phyloP scores from a whole-genome alignment of 2,329 filamentous ascomycete genomes.

The Aspergillus ochraceoroseus region DNA sequence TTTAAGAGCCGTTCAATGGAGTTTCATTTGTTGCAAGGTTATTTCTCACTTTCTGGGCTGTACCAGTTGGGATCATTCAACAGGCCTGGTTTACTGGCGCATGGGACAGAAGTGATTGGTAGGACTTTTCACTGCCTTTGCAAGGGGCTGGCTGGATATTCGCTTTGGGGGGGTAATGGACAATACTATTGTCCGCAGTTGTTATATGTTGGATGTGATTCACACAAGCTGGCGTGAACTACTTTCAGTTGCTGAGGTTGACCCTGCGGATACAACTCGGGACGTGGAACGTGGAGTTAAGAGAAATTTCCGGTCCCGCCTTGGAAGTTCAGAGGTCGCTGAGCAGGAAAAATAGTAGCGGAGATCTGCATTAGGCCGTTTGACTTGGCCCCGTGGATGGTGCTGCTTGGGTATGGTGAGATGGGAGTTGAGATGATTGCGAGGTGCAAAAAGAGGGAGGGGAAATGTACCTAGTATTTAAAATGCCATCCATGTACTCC shows the following conservation, averaged over 20 bases:
- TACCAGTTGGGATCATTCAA: background rate
- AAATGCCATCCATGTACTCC: background rate
- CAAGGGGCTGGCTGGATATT: too few relatives aligned
- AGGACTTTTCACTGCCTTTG: conserved; percentile 1
- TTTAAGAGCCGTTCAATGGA: background rate
- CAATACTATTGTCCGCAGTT: too few relatives aligned
- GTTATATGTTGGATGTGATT: too few relatives aligned
- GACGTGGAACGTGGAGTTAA: conserved; percentile 1
- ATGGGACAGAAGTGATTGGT: conserved; percentile 1
- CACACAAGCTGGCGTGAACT: background rate
- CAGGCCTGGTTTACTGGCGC: conserved; percentile 6
- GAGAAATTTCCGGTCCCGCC: conserved; percentile 18
- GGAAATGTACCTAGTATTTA: conserved; percentile 4
- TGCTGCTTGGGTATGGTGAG: conserved; percentile 12
- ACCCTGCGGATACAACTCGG: too few relatives aligned
- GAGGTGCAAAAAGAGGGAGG: background rate
- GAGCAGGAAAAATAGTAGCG: conserved; percentile 19
- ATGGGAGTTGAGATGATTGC: background rate
- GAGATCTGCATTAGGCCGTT: conserved; percentile 23
- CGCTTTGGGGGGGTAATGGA: too few relatives aligned
- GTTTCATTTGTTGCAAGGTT: background rate
- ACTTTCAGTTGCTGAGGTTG: background rate
- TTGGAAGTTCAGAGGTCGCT: conserved; percentile 26
- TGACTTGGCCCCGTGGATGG: background rate
- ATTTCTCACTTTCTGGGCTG: conserved; percentile 1